Base-by-base conservation (phyloP, 768 basidiomycete genomes). In the Phylloporus sp. region DNA sequence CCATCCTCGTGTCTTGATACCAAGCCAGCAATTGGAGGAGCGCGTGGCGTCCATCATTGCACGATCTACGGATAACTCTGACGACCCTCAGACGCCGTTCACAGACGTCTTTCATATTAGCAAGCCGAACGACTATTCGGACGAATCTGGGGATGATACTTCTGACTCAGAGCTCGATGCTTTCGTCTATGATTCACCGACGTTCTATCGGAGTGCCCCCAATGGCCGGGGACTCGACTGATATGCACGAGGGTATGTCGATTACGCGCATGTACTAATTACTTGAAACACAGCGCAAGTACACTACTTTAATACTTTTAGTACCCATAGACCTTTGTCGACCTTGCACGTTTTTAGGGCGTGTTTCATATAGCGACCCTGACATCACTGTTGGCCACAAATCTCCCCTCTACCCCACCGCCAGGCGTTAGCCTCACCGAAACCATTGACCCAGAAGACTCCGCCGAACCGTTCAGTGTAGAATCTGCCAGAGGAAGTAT, bases 31-130 rank as follows among this genome's bases (percentile, higher is more conserved):
- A 50, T 69, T 90, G 5, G 88, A 89, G 66, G 88, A 87, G 39
- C 80, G 85, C 15, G 87, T 90, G 7, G 88, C 88, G 6, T 86
- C 87, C 24, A 91, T 91, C 57, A 78, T 91, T 22, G 88, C 88
- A 32, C 87, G 88, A 68, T 88, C 87, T n/a, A 85, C 81, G 41
- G 58, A 78, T 40, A 60, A 76, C 15, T 72, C 73, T 9, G 59
- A 54, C 24, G 85, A 85, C 58, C 88, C 88, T 2, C 84, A 84
- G 58, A 91, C 88, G n/a, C 88, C 88, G 4, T 88, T 88, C 71
- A 70, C 82, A 10, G 88, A 89, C 61, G 82, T 86, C 28, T 91
- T 91, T 74, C 75, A 78, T 46, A 79, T 90, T 23, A 76, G 76
- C 28, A 62, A 64, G 47, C 47, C 54, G 16, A 47, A 54, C 20